These are phyloP conservation scores for Powellomyces hirtus DNA, from an alignment of 192 early-diverging fungal species.

Conservation along the genomic window DNA sequence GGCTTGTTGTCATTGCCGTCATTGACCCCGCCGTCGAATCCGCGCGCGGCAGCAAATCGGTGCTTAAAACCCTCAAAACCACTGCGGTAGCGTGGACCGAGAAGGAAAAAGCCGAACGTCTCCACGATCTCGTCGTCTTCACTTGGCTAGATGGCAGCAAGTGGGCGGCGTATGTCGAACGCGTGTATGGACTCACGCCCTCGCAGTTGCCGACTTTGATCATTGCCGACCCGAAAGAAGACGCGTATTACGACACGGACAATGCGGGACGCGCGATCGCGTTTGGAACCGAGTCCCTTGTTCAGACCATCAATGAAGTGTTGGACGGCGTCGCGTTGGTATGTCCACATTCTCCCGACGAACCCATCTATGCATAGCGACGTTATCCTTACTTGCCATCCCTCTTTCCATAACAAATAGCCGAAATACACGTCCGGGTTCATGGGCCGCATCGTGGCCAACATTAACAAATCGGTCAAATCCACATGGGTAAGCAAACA, in stretches of 20 bases:
- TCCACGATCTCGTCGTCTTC: slow-evolving; percentile 20
- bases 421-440: slow-evolving; percentile 7
- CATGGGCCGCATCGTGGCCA: background rate
- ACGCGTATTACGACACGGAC: slow-evolving; percentile 38
- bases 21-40: slow-evolving; percentile 44
- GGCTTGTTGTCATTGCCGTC: slow-evolving; percentile 64
- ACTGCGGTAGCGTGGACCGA: slow-evolving; percentile 4
- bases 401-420: background rate
- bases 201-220: slow-evolving; percentile 31
- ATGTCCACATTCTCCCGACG: background rate
- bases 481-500: background rate
- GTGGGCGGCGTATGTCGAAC: slow-evolving; percentile 35
- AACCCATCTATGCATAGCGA: background rate
- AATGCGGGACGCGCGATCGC: slow-evolving; percentile 5
- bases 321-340: slow-evolving; percentile 21
- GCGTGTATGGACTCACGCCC: slow-evolving; percentile 39
- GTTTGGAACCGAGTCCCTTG: slow-evolving; percentile 7
- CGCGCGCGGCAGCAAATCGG: background rate
- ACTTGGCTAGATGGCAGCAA: slow-evolving; percentile 44
- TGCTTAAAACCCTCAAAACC: background rate
- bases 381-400: background rate
- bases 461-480: background rate
- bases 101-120: slow-evolving; percentile 10
- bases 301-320: slow-evolving; percentile 25
- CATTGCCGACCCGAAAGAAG: slow-evolving; percentile 41